Evolutionary conservation across 768 basidiomycete species (phyloP), one percentile per base, ranked within the genome.

Genomic region (Kwoniella europaea): DNA sequence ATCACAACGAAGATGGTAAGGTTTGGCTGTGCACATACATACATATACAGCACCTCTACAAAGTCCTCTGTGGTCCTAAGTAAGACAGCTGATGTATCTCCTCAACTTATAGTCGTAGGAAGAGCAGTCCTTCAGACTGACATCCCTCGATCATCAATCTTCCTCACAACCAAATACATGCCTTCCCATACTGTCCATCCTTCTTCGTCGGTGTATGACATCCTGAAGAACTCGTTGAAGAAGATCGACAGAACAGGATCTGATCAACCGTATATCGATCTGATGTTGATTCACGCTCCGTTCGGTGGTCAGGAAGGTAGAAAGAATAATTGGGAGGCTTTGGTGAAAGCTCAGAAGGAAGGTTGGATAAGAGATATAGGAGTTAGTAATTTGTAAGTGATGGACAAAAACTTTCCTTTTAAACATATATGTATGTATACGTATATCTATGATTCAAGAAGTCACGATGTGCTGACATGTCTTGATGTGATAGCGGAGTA

Each of bases 221-320:
- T 50, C 1, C 29, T 79, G 13, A 67, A 61, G 43, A 68, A 74
- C 18, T 71, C 73, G n/a, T 60, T 75, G 12, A 65, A 68, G 46
- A 74, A 74, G 66, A 68, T 78, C 44, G 71, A 72, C 44, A 58
- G 59, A 16, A 53, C 70, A 18, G 66, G 53, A 10, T 13, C 20
- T 18, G 72, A 74, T 18, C 59, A 69, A 57, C 63, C 65, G 6
- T 82, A 82, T 67, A 76, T 67, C 56, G 71, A 71, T 58, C 65
- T 84, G 54, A 77, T 82, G 73, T 69, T 84, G 22, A 77, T 84
- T 15, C 84, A 84, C 42, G 80, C 83, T 57, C 81, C 84, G 2
- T 81, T 73, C 6, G 74, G 76, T 3, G 83, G 84, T 2, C 68
- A 68, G 3, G 73, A 80, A 64, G 80, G 79, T 46, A 66, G 84